Conservation (phyloP, 768 basidiomycete genomes). For the Paxillus ammoniavirescens region DNA sequence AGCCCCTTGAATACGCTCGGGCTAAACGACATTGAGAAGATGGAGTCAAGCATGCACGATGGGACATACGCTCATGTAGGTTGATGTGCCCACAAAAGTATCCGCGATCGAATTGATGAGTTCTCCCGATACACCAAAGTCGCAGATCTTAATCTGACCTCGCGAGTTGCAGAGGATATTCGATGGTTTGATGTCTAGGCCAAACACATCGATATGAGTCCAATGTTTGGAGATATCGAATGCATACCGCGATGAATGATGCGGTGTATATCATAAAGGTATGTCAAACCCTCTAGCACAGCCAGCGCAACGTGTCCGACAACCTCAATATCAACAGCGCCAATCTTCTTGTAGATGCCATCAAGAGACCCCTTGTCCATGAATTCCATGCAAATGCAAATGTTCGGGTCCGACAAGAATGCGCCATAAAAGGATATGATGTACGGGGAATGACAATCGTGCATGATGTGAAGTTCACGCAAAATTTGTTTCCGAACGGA, state of each 20-base stretch:
- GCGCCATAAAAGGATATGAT: conserved; percentile 98
- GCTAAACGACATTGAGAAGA: conserved; percentile 49
- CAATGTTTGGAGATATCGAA: neutral
- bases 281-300: conserved; percentile 92
- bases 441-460: conserved; percentile 89
- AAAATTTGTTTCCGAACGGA: conserved; percentile 96
- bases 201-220: conserved; percentile 14
- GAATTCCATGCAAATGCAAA: conserved; percentile 98
- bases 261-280: conserved; percentile 94
- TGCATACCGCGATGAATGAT: conserved; percentile 97
- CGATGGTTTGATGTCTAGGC: conserved; percentile 94
- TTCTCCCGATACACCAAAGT: conserved; percentile 98
- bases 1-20: conserved; percentile 98
- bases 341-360: conserved; percentile 94
- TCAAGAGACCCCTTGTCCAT: conserved; percentile 95
- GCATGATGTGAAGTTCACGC: conserved; percentile 98
- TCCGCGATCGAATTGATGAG: conserved; percentile 98
- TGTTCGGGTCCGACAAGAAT: conserved; percentile 94
- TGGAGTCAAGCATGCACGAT: conserved; percentile 9
- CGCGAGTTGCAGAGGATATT: conserved; percentile 94
- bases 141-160: conserved; percentile 98
- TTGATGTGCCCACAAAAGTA: conserved; percentile 98
- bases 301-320: conserved; percentile 94
- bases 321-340: conserved; percentile 88
- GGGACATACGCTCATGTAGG: conserved; percentile 94